Evolutionary conservation across 148 eudicot species (phyloP), one percentile per base, ranked within the genome.

Genomic region (Cornus florida): DNA sequence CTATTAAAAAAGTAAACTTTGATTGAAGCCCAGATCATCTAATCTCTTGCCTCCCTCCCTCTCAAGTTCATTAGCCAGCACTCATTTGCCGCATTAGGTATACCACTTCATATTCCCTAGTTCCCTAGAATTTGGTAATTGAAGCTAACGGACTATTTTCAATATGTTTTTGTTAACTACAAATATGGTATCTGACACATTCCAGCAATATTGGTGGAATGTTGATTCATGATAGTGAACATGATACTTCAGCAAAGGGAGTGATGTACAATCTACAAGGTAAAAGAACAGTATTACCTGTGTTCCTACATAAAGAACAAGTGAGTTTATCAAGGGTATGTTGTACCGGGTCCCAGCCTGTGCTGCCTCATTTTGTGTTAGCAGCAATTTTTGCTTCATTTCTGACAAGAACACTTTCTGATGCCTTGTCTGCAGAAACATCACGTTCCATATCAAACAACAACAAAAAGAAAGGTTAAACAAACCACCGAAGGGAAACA

Each of bases 291-390:
- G 48, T 0, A 5, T 16, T 72, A 93, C 95, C 93, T 91, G 93
- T 85, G 86, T 90, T 75, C 97, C 97, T 74, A 91, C 91, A 80
- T 93, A 90, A 56, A 93, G 92, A 70, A 93, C 97, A 77, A 91
- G 88, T 31, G 97, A 93, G 80, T 93, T 93, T 71, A 93, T 91
- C 75, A 93, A 78, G 24, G 97, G 97, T 56, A 91, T 95, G 83
- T 93, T 93, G 78, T 93, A 91, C 23, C 91, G 89, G 35, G 93
- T 93, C 83, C 97, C 97, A 72, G 95, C 87, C 57, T 78, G 85
- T 20, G 88, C 77, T 69, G 84, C 89, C 48, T 91, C 93, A 72
- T 46, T 83, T 73, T 87, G 87, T 73, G 89, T 67, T 60, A 93
- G 95, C 67, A 90, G 83, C 38, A 93, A 85, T 78, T 85, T 89